A percentile compares a stretch with the other conserved stretches of the same genome.
phyloP scores from a whole-genome alignment of 495 filamentous ascomycete genomes.

The Penicillium cinerascens region DNA sequence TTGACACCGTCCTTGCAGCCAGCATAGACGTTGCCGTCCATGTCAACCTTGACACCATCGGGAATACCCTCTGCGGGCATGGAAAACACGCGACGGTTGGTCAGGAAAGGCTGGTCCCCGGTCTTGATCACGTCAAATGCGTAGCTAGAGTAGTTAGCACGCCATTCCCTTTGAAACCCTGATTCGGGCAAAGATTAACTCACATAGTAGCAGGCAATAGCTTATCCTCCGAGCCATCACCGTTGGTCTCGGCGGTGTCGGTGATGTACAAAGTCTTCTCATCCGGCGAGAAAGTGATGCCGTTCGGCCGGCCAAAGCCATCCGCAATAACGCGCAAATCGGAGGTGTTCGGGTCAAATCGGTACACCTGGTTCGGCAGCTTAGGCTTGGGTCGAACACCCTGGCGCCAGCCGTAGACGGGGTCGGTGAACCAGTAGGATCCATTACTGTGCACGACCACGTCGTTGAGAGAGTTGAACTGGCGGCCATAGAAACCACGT shows the following conservation, averaged over 20 bases:
- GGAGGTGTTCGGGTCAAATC: constrained; percentile 47
- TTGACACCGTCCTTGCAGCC: constrained; percentile 60
- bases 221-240: constrained; percentile 21
- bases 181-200: neutral
- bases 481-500: constrained; percentile 41
- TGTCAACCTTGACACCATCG: constrained; percentile 60
- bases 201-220: constrained; percentile 26
- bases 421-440: constrained; percentile 57
- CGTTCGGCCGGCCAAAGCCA: constrained; percentile 46
- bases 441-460: constrained; percentile 40
- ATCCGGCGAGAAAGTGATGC: constrained; percentile 47
- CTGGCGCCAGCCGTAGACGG: constrained; percentile 44
- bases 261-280: constrained; percentile 48
- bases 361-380: constrained; percentile 47
- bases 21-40: constrained; percentile 58
- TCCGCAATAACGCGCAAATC: constrained; percentile 49
- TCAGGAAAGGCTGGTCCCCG: constrained; percentile 39
- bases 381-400: constrained; percentile 43
- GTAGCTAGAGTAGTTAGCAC: constrained; percentile 16
- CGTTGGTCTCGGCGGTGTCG: constrained; percentile 37
- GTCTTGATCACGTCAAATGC: constrained; percentile 23
- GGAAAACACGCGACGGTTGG: constrained; percentile 56
- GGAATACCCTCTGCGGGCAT: constrained; percentile 52
- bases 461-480: constrained; percentile 48
- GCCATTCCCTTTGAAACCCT: neutral